Evolutionary conservation across 2,329 filamentous ascomycete species (phyloP).

Genomic region (Fusarium sp.): DNA sequence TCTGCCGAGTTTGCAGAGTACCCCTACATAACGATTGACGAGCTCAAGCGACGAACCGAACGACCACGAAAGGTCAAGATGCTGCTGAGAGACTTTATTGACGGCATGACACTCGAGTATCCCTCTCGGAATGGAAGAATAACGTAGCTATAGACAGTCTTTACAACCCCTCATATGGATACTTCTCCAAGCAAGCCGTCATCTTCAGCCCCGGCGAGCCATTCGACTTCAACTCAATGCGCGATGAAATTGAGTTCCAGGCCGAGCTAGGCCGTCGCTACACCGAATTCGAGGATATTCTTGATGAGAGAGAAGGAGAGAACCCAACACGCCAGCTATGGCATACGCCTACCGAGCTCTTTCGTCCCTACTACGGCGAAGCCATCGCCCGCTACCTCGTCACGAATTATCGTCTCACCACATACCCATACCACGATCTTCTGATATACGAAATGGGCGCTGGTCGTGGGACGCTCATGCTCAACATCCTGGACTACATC

Average conservation of each 20-base stretch:
- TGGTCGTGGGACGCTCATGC: conserved; percentile 96
- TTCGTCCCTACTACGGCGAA: conserved; percentile 95
- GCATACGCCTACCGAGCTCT: conserved; percentile 98
- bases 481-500: conserved; percentile 97
- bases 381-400: conserved; percentile 96
- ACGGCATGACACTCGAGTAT: conserved; percentile 64
- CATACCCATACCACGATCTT: conserved; percentile 95
- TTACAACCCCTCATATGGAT: conserved; percentile 94
- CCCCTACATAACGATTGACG: conserved; percentile 84
- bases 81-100: conserved; percentile 96
- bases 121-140: conserved; percentile 32
- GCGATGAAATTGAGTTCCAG: conserved; percentile 88
- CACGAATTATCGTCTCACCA: conserved; percentile 92
- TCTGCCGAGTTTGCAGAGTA: conserved; percentile 81
- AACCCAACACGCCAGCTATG: conserved; percentile 87
- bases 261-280: conserved; percentile 79
- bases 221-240: conserved; percentile 83
- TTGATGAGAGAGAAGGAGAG: conserved; percentile 74
- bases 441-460: conserved; percentile 99
- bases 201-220: conserved; percentile 94
- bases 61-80: conserved; percentile 92
- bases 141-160: conserved; percentile 72
- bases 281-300: conserved; percentile 84
- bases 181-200: conserved; percentile 95
- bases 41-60: conserved; percentile 75